phyloP scores from a whole-genome alignment of 768 basidiomycete species.

The Solioccasus polychromus region DNA sequence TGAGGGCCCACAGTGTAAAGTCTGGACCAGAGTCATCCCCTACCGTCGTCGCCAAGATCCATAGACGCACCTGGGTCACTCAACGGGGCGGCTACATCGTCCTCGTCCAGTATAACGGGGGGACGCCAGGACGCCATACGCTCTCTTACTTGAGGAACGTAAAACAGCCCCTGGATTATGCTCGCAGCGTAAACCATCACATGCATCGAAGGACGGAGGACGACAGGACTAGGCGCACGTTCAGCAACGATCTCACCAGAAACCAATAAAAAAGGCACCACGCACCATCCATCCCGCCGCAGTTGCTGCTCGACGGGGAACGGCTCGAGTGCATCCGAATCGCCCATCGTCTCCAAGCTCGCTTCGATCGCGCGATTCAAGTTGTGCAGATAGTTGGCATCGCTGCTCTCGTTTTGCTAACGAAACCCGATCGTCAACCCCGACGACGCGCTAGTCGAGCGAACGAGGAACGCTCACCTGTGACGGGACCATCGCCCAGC shows the following conservation, averaged over 20 bases:
- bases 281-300: constrained; percentile 61
- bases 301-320: constrained; percentile 50
- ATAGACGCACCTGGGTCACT: constrained; percentile 37
- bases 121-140: constrained; percentile 39
- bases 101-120: constrained; percentile 11
- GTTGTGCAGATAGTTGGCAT: constrained; percentile 56
- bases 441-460: not conserved
- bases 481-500: constrained; percentile 69
- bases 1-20: constrained; percentile 49
- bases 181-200: constrained; percentile 58
- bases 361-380: constrained; percentile 72
- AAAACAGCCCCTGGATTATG: constrained; percentile 53
- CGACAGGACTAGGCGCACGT: constrained; percentile 54
- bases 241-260: constrained; percentile 3
- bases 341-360: constrained; percentile 52
- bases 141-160: constrained; percentile 66
- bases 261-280: constrained; percentile 15
- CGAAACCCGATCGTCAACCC: not conserved
- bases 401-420: constrained; percentile 34
- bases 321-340: constrained; percentile 49
- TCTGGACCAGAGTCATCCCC: constrained; percentile 32
- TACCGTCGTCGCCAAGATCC: not conserved
- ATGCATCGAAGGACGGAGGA: constrained; percentile 55
- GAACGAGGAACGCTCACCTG: constrained; percentile 42
- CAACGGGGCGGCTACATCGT: constrained; percentile 26